Base-by-base conservation (phyloP, 1,139 yeast species). In the Nakaseomyces delphensis region DNA sequence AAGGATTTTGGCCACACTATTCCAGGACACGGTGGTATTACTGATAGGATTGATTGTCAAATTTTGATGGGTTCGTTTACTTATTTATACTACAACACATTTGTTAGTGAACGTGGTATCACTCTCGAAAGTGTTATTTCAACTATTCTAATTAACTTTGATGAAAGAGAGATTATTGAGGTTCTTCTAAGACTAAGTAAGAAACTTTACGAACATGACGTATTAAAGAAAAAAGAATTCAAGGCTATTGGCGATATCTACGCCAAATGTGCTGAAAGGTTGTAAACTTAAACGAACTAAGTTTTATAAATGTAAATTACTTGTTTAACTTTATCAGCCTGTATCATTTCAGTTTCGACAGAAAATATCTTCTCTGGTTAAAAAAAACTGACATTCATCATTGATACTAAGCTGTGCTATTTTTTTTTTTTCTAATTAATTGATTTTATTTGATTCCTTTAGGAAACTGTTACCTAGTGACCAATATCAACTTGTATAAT, bases 1-100 rank as follows among this genome's bases (percentile, higher is more conserved):
- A 85, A 85, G 65, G 95, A 85, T 63, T 85, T 85, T 58, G 95
- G 95, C 47, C 89, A 84, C 59, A 83, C 95, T 15, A 85, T 85
- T 50, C 95, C 95, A 9, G 99, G 99, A 30, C 99, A 91, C 60
- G 99, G 99, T 48, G 99, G 99, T 51, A 79, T 91, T 51, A 89
- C 96, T 25, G 99, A 91, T 64, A 77, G 99, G 66, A 82, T 91
- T 71, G 99, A 91, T 67, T 91, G 99, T 66, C 98, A 91, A 66
- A 91, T 91, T 61, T 70, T 91, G 53, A 91, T 91, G 97, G 99
- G 98, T 9, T 86, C 95, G 35, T 91, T 91, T 62, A 76, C 93
- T 37, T 89, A 87, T 61, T 72, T 91, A 51, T 91, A 91, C 68
- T 89, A 82, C 63, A 96, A 89, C 64, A 84, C 96, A 2, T 91